Evolutionary conservation across 176 grass and related monocot species (phyloP).

Genomic region (Musa troglodytarum): DNA sequence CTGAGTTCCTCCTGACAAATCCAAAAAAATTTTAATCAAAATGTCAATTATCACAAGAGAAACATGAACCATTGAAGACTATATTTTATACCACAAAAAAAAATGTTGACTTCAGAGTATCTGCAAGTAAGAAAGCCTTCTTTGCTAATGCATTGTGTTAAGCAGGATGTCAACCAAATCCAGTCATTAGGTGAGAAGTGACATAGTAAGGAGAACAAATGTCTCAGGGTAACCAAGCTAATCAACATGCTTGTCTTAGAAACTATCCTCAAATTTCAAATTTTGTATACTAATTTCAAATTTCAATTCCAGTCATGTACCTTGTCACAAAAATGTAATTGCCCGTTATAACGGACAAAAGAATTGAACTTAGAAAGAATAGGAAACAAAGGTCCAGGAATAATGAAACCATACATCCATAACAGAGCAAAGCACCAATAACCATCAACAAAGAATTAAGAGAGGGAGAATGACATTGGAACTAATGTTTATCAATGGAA

Average conservation of each 20-base stretch:
- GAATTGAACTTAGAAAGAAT: too few species aligned
- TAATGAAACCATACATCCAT: too few species aligned
- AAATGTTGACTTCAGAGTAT: not conserved
- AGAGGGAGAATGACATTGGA: too few species aligned
- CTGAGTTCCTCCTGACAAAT: constrained; percentile 62
- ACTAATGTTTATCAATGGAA: too few species aligned
- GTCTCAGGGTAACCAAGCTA: not conserved
- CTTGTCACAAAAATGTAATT: not conserved
- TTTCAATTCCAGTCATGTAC: not conserved
- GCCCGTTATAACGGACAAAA: too few species aligned
- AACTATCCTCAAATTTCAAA: not conserved
- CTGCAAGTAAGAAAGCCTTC: not conserved
- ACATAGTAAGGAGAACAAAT: not conserved
- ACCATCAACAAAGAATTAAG: too few species aligned
- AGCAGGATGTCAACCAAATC: not conserved
- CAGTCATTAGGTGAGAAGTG: not conserved
- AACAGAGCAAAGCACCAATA: too few species aligned
- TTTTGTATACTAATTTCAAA: not conserved
- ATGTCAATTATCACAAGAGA: constrained; percentile 2
- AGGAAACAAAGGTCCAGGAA: too few species aligned
- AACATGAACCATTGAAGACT: constrained; percentile 3
- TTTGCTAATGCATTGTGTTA: not conserved
- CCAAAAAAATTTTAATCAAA: not conserved
- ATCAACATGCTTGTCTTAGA: not conserved
- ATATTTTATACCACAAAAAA: not conserved